Evolutionary conservation across 306 rosid genomes (phyloP), one percentile per base, ranked within the genome.

Genomic region (Fragaria vesca): DNA sequence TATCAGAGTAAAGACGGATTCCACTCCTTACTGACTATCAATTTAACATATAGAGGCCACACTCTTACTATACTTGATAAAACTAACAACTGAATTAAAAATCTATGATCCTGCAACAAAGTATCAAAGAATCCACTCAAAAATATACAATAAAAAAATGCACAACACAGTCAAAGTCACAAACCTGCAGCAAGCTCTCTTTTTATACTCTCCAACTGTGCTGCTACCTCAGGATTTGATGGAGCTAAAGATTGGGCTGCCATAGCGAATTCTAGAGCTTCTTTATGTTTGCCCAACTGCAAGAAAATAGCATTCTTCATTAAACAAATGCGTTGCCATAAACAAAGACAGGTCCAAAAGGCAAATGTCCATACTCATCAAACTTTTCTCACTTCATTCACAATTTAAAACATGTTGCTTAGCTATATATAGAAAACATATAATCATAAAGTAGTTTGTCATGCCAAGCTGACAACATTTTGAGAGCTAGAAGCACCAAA

Each of bases 261-360:
- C 55, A 55, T 40, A 50, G 94, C 98, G 70, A 93, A 93, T 21
- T 93, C 93, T 78, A 96, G 81, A 78, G 99, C 99, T 79, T 96
- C 96, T 84, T 86, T 89, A 76, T 88, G 94, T 83, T 78, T 89
- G 73, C 91, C 93, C 84, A 96, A 77, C 99, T 96, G 94, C 88
- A 81, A 81, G 20, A 58, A 78, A 79, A 83, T 72, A 80, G 36
- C 21, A 73, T 76, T 84, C 74, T 32, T 66, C 63, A 48, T 69
- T 16, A 55, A 58, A 43, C 76, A 61, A 43, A 16, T 24, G 55
- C 26, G 66, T n/a, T 26, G 69, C 75, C 55, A 76, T 43, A 72
- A 78, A 43, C 48, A 80, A 46, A 57, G 48, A 70, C 55, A 75
- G 52, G 62, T 77, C 67, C 51, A 75, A 57, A 45, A 5, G 4